Conservation (phyloP, 2,329 filamentous ascomycete species). For the Cladosporium phlei region DNA sequence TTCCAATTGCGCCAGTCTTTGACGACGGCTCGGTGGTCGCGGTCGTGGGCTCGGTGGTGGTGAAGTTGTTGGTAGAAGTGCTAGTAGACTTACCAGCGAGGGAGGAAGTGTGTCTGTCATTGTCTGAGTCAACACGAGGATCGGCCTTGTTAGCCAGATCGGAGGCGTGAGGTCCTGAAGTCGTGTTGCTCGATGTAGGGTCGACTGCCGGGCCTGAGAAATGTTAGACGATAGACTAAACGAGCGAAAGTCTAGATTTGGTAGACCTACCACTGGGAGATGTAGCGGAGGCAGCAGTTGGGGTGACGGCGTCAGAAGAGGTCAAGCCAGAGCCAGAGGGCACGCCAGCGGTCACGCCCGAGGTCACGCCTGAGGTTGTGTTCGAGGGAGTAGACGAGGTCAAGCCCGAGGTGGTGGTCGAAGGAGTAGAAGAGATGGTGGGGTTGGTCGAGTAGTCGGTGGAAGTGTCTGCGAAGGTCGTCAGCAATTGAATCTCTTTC, state of each 20-base stretch:
- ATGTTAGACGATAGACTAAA: not conserved
- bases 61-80: not conserved
- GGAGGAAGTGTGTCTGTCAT: not conserved
- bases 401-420: too few relatives aligned
- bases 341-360: too few relatives aligned
- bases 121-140: constrained; percentile 15
- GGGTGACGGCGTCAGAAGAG: constrained; percentile 2
- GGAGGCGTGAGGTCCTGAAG: constrained; percentile 17
- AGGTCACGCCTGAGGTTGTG: too few relatives aligned
- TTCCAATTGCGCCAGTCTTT: constrained; percentile 8
- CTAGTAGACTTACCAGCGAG: not conserved
- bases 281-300: constrained; percentile 1
- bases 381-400: too few relatives aligned
- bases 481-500: not conserved
- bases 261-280: not conserved
- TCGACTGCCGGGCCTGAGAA: not conserved
- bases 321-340: too few relatives aligned
- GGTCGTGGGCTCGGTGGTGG: not conserved
- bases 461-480: not conserved
- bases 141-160: constrained; percentile 17
- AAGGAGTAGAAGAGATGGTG: not conserved
- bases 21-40: not conserved
- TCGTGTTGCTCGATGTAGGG: constrained; percentile 11
- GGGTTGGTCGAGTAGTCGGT: not conserved
- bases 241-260: too few relatives aligned